These are phyloP conservation scores for Fusarium tjaetaba DNA, from an alignment of 2,329 filamentous ascomycete genomes.

Conservation along the genomic window DNA sequence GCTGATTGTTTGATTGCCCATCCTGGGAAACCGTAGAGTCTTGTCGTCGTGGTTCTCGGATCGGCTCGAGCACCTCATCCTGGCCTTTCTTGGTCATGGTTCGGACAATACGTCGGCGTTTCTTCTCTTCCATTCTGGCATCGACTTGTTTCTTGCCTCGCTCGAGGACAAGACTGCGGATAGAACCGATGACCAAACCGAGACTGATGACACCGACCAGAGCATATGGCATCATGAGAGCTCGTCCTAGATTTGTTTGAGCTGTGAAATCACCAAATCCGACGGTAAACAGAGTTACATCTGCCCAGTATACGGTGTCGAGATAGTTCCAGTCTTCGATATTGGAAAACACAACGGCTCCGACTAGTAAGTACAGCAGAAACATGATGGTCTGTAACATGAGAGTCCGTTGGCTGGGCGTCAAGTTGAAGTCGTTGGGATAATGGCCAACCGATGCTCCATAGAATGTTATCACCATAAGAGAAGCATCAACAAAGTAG, in stretches of 20 bases:
- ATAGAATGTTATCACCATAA: conserved; percentile 82
- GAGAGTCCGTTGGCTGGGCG: conserved; percentile 82
- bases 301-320: conserved; percentile 82
- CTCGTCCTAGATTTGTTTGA: conserved; percentile 66
- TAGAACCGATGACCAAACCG: conserved; percentile 83
- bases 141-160: conserved; percentile 64
- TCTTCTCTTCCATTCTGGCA: conserved; percentile 68
- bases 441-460: conserved; percentile 79
- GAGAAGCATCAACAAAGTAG: conserved; percentile 80
- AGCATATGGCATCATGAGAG: conserved; percentile 83
- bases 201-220: conserved; percentile 85
- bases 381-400: conserved; percentile 92
- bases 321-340: conserved; percentile 81
- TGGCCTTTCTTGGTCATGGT: conserved; percentile 57
- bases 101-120: conserved; percentile 60
- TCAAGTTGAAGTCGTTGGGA: conserved; percentile 79
- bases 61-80: conserved; percentile 61
- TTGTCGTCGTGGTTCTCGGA: conserved; percentile 42
- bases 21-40: conserved; percentile 13
- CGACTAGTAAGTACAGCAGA: conserved; percentile 81
- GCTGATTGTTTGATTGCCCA: conserved; percentile 6
- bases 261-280: conserved; percentile 68
- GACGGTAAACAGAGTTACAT: conserved; percentile 74
- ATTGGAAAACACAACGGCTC: conserved; percentile 77
- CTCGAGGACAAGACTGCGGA: conserved; percentile 72